These are phyloP conservation scores for Lachancea sp. DNA, from an alignment of 805 yeast species.

Conservation along the genomic window DNA sequence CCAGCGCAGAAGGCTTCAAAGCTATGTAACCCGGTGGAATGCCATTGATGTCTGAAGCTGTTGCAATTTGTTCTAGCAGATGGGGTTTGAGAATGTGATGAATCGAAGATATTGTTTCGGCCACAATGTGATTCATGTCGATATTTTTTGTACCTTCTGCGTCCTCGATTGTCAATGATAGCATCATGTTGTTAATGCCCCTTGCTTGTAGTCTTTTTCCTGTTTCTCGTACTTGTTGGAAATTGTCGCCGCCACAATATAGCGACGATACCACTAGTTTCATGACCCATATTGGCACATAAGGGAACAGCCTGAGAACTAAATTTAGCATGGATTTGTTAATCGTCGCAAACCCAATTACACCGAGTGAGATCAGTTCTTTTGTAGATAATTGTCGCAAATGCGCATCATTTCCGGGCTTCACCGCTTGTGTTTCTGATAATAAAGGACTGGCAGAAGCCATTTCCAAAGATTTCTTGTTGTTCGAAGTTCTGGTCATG, in stretches of 20 bases:
- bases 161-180: constrained; percentile 89
- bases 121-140: constrained; percentile 52
- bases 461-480: constrained; percentile 13
- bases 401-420: constrained; percentile 30
- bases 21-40: constrained; percentile 92
- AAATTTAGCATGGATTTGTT: constrained; percentile 55
- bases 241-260: constrained; percentile 86
- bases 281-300: constrained; percentile 63
- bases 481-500: background rate
- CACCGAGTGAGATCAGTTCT: constrained; percentile 57
- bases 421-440: background rate
- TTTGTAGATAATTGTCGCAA: constrained; percentile 46
- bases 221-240: constrained; percentile 61
- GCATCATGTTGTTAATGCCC: constrained; percentile 90
- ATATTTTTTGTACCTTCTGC: constrained; percentile 68
- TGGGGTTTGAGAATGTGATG: constrained; percentile 65
- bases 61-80: constrained; percentile 49
- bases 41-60: constrained; percentile 46
- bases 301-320: constrained; percentile 63
- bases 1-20: constrained; percentile 86
- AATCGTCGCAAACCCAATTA: constrained; percentile 64
- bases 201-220: constrained; percentile 61
- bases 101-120: constrained; percentile 61
- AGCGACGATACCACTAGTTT: constrained; percentile 70
- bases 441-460: constrained; percentile 6